Percentiles rank a stretch among this genome's conserved stretches.
These are phyloP conservation scores for Schoenoplectus triqueter DNA, from an alignment of 202 grass and related monocot species.

Conservation along the genomic window DNA sequence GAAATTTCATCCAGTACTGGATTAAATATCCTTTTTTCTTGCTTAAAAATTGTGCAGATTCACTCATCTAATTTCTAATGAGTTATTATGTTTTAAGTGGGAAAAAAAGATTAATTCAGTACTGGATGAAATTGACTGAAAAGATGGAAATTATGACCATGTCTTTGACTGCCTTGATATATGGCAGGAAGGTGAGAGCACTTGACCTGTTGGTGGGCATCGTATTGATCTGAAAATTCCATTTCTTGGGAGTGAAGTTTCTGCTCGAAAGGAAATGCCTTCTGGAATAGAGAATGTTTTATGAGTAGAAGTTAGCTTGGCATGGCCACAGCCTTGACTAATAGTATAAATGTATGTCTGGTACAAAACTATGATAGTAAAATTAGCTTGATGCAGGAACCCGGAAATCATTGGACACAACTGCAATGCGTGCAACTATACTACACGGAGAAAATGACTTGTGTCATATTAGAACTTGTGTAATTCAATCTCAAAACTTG, in stretches of 20 bases:
- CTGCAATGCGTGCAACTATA: neutral
- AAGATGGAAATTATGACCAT: neutral
- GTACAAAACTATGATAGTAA: neutral
- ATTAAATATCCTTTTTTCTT: neutral
- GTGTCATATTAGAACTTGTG: neutral
- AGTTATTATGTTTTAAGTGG: neutral
- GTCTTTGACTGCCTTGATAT: neutral
- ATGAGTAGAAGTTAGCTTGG: neutral
- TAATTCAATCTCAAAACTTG: neutral
- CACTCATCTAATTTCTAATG: neutral
- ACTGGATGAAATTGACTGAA: neutral
- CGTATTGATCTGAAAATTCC: constrained; percentile 20
- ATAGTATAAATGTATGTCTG: too few relatives aligned
- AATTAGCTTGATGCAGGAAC: neutral
- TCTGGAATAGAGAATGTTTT: neutral
- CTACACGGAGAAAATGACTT: neutral
- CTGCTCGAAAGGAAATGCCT: neutral
- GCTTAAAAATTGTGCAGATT: neutral
- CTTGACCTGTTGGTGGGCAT: neutral
- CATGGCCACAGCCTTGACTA: neutral
- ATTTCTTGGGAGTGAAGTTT: neutral
- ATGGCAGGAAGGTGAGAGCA: neutral
- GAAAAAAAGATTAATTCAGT: neutral
- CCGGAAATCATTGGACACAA: neutral
- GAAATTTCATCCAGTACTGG: neutral